Conservation (phyloP, 2,329 filamentous ascomycete species). For the Alternaria brassicicola region DNA sequence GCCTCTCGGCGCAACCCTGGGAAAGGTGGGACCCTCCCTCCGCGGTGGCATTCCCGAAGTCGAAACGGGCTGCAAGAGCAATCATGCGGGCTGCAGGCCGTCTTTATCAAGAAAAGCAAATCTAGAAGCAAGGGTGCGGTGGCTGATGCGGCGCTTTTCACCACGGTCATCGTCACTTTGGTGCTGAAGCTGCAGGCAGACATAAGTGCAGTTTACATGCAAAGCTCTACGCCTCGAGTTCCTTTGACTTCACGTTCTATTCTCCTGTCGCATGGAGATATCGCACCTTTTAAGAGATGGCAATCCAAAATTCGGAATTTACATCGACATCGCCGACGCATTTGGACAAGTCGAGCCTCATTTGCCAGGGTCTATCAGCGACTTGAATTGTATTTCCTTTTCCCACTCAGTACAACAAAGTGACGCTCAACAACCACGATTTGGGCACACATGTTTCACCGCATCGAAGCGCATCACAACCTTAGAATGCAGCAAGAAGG, state of each 20-base stretch:
- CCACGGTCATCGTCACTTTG: slow-evolving; percentile 4
- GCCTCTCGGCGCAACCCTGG: slow-evolving; percentile 14
- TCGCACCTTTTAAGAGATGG: background rate
- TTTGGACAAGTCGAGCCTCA: background rate
- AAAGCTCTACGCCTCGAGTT: background rate
- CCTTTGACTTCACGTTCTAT: background rate
- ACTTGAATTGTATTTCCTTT: background rate
- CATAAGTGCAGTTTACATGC: background rate
- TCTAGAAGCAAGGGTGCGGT: slow-evolving; percentile 2
- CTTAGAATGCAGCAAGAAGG: background rate
- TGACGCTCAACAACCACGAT: background rate
- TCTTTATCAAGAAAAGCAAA: slow-evolving; percentile 8
- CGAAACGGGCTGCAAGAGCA: slow-evolving; percentile 16
- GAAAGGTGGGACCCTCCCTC: slow-evolving; percentile 11
- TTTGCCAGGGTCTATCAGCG: background rate
- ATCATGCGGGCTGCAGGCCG: slow-evolving; percentile 9
- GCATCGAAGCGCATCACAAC: background rate
- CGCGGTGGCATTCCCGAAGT: slow-evolving; percentile 13
- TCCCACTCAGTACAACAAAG: background rate
- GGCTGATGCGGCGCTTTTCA: slow-evolving; percentile 13
- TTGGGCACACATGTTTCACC: background rate
- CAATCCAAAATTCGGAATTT: background rate
- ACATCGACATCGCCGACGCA: background rate
- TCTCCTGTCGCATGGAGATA: background rate
- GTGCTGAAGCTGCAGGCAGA: slow-evolving; percentile 1